phyloP scores from a whole-genome alignment of 2,329 filamentous ascomycete genomes.

The Cladosporium sphaerospermum region DNA sequence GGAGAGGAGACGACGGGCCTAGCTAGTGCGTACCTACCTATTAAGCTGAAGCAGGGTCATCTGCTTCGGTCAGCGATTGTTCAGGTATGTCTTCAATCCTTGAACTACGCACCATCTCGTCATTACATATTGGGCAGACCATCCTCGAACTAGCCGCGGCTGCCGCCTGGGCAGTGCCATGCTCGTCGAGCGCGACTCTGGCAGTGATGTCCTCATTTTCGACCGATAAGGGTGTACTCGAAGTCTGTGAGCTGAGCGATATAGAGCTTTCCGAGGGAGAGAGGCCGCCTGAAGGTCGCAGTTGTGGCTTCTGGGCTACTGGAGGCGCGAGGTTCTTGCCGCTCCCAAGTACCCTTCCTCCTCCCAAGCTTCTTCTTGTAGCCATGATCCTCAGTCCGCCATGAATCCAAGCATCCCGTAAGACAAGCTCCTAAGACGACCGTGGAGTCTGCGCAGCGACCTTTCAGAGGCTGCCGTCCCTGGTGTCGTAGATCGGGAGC shows the following conservation, averaged over 20 bases:
- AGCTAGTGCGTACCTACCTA: slow-evolving; percentile 42
- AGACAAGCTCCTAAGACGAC: not conserved
- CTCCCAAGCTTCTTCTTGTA: slow-evolving; percentile 72
- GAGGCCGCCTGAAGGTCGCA: slow-evolving; percentile 43
- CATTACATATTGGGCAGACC: slow-evolving; percentile 94
- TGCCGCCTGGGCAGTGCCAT: slow-evolving; percentile 49
- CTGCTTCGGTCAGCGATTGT: slow-evolving; percentile 41
- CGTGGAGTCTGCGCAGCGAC: not conserved
- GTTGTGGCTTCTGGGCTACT: slow-evolving; percentile 15
- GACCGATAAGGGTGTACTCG: slow-evolving; percentile 63
- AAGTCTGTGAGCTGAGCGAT: slow-evolving; percentile 70
- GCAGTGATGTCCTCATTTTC: slow-evolving; percentile 73
- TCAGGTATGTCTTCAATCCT: not conserved
- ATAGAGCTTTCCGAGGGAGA: slow-evolving; percentile 66
- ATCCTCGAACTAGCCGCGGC: slow-evolving; percentile 60
- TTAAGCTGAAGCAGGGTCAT: slow-evolving; percentile 90
- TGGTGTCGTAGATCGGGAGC: not conserved
- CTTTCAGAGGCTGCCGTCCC: not conserved
- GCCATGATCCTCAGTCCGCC: slow-evolving; percentile 53
- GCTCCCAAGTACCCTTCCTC: slow-evolving; percentile 83
- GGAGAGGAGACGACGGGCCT: not conserved
- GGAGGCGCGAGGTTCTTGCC: slow-evolving; percentile 68
- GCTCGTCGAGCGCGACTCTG: slow-evolving; percentile 66
- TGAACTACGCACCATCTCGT: slow-evolving; percentile 71
- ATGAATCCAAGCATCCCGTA: not conserved